A percentile compares a stretch with the other conserved stretches of the same genome.
Evolutionary conservation across 148 eudicot species (phyloP).

Genomic region (Chenopodium formosanum): DNA sequence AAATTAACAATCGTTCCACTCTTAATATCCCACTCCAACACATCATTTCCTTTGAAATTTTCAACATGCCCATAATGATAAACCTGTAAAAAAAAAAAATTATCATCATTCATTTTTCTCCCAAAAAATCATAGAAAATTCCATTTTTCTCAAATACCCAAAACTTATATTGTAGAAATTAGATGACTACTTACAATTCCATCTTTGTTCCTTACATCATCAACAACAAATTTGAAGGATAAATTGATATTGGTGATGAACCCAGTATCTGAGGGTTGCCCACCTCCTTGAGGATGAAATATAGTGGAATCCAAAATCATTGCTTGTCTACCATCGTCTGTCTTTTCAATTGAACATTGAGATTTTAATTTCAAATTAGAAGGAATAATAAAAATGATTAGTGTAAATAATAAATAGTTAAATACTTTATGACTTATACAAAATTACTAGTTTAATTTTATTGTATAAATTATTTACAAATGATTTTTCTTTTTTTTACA

Average conservation of each 20-base stretch:
- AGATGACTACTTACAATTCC: constrained; percentile 47
- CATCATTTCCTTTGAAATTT: constrained; percentile 28
- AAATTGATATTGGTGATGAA: constrained; percentile 41
- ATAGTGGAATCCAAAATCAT: constrained; percentile 67
- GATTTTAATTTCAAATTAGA: background rate
- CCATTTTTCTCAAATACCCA: background rate
- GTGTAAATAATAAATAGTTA: too few species aligned
- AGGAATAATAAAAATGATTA: background rate
- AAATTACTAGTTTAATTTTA: too few species aligned
- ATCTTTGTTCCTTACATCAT: constrained; percentile 70
- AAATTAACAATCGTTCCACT: constrained; percentile 49
- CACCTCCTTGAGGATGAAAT: constrained; percentile 93
- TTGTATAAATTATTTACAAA: background rate
- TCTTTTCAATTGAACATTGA: constrained; percentile 23
- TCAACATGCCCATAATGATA: constrained; percentile 69
- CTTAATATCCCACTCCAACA: constrained; percentile 30
- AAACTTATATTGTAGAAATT: background rate
- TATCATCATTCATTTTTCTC: background rate
- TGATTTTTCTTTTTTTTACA: too few species aligned
- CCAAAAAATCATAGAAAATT: background rate
- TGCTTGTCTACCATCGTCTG: constrained; percentile 51
- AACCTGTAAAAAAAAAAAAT: constrained; percentile 36
- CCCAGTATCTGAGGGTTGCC: constrained; percentile 82
- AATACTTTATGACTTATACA: too few species aligned
- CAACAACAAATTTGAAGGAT: constrained; percentile 50